These are phyloP conservation scores for Ensete glaucum DNA, from an alignment of 176 grass and related monocot species.

Conservation along the genomic window DNA sequence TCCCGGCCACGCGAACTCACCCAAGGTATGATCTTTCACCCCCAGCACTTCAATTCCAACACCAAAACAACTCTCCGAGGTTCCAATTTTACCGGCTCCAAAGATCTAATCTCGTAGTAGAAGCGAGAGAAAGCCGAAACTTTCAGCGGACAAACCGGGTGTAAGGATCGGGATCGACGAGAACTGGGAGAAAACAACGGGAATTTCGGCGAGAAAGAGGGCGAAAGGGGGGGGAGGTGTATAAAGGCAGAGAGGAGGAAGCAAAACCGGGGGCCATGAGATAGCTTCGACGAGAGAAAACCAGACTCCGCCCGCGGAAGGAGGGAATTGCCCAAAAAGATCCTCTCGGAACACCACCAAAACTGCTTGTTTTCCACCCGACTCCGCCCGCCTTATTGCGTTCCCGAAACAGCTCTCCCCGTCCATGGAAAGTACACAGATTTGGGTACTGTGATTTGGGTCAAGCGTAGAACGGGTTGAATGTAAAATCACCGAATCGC, in stretches of 20 bases:
- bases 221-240: background rate
- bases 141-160: background rate
- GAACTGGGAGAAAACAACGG: background rate
- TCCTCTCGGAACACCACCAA: background rate
- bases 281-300: background rate
- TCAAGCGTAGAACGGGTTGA: background rate
- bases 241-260: background rate
- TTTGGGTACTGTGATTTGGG: background rate
- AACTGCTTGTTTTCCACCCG: no score
- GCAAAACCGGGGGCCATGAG: constrained; percentile 15
- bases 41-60: background rate
- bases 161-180: background rate
- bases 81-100: background rate
- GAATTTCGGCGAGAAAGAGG: background rate
- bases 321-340: no score
- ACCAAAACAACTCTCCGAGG: background rate
- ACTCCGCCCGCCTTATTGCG: background rate
- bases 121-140: background rate
- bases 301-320: background rate
- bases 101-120: background rate
- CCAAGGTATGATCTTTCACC: background rate
- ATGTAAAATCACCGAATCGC: background rate
- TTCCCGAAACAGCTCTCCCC: background rate
- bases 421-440: background rate
- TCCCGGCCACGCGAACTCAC: background rate